Conservation (phyloP, 2,329 filamentous ascomycete genomes). For the Exserohilum rostratum region DNA sequence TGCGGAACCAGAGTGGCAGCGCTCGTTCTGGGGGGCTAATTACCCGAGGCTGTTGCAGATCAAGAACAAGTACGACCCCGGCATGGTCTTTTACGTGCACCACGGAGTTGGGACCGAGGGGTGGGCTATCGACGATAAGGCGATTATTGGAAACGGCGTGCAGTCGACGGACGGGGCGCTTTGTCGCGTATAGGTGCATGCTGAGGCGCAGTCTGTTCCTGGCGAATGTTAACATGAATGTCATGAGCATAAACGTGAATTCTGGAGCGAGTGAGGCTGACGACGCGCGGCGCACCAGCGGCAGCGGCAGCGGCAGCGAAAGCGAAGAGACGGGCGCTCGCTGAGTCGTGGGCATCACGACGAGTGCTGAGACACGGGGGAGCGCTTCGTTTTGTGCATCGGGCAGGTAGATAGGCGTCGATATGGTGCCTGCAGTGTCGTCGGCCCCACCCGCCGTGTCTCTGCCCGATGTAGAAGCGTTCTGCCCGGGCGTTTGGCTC, state of each 20-base stretch:
- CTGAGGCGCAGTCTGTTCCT: slow-evolving; percentile 1
- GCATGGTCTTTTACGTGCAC: slow-evolving; percentile 42
- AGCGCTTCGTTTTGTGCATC: no score
- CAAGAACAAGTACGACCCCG: slow-evolving; percentile 41
- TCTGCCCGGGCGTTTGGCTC: no score
- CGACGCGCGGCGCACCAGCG: not conserved
- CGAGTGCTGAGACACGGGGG: no score
- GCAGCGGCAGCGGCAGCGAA: not conserved
- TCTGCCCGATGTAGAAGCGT: no score
- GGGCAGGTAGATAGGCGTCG: no score
- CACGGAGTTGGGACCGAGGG: slow-evolving; percentile 41
- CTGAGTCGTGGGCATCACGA: no score
- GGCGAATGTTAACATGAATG: not conserved
- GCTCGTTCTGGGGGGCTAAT: slow-evolving; percentile 49
- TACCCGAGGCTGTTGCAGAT: slow-evolving; percentile 34
- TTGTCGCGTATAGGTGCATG: slow-evolving; percentile 25
- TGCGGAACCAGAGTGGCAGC: slow-evolving; percentile 49
- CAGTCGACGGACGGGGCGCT: slow-evolving; percentile 39
- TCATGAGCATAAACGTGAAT: slow-evolving; percentile 1
- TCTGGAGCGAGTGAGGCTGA: not conserved
- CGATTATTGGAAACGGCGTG: slow-evolving; percentile 38
- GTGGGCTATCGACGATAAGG: slow-evolving; percentile 37
- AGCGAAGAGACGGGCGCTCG: not conserved
- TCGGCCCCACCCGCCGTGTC: no score
- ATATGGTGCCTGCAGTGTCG: no score